Conservation (phyloP, 2,329 filamentous ascomycete species). For the Fusarium caatingaense region DNA sequence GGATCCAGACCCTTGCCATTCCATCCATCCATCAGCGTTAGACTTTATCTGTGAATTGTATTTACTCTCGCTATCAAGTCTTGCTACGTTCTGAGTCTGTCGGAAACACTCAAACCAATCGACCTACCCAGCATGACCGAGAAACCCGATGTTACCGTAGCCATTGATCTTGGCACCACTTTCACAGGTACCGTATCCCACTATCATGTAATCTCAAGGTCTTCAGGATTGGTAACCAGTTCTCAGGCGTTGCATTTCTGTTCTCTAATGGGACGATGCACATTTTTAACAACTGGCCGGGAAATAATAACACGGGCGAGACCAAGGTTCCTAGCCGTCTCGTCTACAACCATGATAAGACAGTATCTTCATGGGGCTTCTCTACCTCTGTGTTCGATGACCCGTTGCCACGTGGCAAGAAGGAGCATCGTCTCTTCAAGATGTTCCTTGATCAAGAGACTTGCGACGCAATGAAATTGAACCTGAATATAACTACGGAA, state of each 20-base stretch:
- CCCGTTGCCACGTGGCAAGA: neutral
- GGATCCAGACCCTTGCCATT: no score
- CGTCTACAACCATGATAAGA: neutral
- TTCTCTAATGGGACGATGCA: no score
- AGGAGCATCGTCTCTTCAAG: neutral
- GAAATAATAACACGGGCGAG: neutral
- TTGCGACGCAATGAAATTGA: neutral
- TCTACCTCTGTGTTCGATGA: neutral
- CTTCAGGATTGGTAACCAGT: no score
- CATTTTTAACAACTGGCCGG: neutral
- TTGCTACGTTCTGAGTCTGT: no score
- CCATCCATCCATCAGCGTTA: no score
- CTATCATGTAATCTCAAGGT: no score
- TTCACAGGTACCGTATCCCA: neutral
- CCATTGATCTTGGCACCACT: conserved; percentile 1
- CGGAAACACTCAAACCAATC: no score
- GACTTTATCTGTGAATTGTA: no score
- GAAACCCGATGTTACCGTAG: neutral
- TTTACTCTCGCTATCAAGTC: no score
- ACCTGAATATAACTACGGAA: no score
- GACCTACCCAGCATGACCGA: neutral
- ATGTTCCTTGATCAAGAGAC: neutral
- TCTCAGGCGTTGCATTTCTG: neutral
- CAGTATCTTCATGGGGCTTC: neutral
- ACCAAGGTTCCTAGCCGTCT: neutral